phyloP scores from a whole-genome alignment of 2,329 filamentous ascomycete genomes.

The Sporothrix curviconia region DNA sequence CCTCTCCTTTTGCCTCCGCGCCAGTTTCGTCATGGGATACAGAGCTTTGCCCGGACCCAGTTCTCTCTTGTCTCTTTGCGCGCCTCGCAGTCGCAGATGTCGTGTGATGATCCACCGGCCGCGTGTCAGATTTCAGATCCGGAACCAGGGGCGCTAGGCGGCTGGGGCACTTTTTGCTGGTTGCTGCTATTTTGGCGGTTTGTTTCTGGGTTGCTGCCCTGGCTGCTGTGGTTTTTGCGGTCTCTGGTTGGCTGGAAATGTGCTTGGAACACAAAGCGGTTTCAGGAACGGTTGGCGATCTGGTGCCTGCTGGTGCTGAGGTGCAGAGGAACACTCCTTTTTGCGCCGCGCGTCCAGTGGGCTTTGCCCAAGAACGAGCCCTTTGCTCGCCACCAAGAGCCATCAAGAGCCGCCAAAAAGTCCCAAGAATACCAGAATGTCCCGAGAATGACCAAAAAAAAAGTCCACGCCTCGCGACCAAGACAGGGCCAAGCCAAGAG shows the following conservation, averaged over 20 bases:
- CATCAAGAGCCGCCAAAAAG: neutral
- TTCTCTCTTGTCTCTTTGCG: neutral
- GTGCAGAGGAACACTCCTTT: too few species aligned
- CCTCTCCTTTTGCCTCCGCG: neutral
- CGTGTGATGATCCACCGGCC: constrained; percentile 14
- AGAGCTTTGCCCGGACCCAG: neutral
- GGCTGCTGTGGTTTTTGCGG: neutral
- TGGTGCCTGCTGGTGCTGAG: too few species aligned
- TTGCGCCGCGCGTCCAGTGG: constrained; percentile 5
- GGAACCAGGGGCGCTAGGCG: constrained; percentile 1
- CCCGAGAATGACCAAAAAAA: neutral
- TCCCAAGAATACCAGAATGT: neutral
- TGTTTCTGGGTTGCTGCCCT: neutral
- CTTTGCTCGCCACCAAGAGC: too few species aligned
- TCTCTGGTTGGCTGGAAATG: neutral
- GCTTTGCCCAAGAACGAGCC: too few species aligned
- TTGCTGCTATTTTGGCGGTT: neutral
- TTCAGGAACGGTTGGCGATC: constrained; percentile 2
- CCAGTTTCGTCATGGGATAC: constrained; percentile 29
- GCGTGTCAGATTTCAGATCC: constrained; percentile 14
- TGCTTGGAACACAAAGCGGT: neutral
- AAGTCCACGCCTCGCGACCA: constrained; percentile 3
- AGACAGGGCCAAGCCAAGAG: constrained; percentile 6
- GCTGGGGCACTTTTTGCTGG: neutral
- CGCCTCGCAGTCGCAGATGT: neutral